Conservation (phyloP, 108 stramenopile species). For the Parietichytrium sp. region DNA sequence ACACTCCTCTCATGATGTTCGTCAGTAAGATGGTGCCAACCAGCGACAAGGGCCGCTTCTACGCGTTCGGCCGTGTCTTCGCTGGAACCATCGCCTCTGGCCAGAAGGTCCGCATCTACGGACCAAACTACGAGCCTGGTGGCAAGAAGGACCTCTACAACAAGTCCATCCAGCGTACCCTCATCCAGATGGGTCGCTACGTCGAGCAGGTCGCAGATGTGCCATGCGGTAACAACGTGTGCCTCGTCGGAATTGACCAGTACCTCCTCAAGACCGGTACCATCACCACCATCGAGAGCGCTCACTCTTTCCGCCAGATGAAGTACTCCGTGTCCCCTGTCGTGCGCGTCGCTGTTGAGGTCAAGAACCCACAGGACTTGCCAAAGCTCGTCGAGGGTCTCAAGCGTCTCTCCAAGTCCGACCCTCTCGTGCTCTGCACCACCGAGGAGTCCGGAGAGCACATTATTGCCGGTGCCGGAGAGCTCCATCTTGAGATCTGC, state of each 20-base stretch:
- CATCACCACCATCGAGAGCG: slow-evolving; percentile 92
- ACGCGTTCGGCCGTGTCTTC: slow-evolving; percentile 99
- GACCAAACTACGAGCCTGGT: slow-evolving; percentile 98
- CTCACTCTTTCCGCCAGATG: slow-evolving; percentile 96
- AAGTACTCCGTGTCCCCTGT: slow-evolving; percentile 99
- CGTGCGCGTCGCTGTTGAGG: slow-evolving; percentile 98
- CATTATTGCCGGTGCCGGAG: slow-evolving; percentile 98
- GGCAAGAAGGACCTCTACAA: slow-evolving; percentile 99
- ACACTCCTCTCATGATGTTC: slow-evolving; percentile 96
- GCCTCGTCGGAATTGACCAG: slow-evolving; percentile 98
- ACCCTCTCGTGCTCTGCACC: slow-evolving; percentile 99
- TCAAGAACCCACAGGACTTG: slow-evolving; percentile 99
- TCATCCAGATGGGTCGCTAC: slow-evolving; percentile 99
- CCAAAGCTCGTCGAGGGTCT: slow-evolving; percentile 99
- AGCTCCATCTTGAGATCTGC: slow-evolving; percentile 99
- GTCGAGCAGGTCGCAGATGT: slow-evolving; percentile 97
- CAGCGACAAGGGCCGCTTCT: slow-evolving; percentile 98
- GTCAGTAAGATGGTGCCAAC: slow-evolving; percentile 99
- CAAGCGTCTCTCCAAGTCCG: slow-evolving; percentile 99
- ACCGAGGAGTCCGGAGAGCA: slow-evolving; percentile 99
- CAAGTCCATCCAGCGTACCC: slow-evolving; percentile 99
- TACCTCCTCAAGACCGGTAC: slow-evolving; percentile 99
- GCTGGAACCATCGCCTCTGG: slow-evolving; percentile 98
- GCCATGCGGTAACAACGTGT: slow-evolving; percentile 99
- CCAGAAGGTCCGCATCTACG: slow-evolving; percentile 98